phyloP scores from a whole-genome alignment of 1,284 basidiomycete genomes.

The Cutaneotrichosporon cavernicola region DNA sequence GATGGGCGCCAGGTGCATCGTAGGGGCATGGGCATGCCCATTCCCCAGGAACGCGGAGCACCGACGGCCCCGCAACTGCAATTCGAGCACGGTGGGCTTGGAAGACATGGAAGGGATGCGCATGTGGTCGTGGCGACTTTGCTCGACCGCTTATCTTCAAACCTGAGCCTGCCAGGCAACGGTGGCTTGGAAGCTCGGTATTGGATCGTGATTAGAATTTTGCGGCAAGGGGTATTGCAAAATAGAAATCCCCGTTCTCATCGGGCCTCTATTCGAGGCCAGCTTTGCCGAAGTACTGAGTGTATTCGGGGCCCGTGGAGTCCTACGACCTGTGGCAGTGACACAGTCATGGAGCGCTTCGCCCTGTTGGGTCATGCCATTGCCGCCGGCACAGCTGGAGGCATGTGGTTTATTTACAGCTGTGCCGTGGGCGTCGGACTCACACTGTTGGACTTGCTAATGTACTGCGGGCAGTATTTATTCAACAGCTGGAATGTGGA shows the following conservation, averaged over 20 bases:
- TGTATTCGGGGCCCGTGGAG: not conserved
- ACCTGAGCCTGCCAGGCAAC: not conserved
- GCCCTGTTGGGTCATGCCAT: not conserved
- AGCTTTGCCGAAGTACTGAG: not conserved
- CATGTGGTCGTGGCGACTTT: not conserved
- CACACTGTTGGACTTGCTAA: not conserved
- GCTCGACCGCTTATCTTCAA: not conserved
- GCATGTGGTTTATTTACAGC: not conserved
- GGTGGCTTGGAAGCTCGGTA: not conserved
- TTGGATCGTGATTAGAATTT: not conserved
- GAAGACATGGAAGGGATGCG: not conserved
- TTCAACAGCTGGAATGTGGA: not conserved
- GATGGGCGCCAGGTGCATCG: not conserved
- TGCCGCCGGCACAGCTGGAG: not conserved
- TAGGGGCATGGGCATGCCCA: not conserved
- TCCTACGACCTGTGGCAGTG: not conserved
- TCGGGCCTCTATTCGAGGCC: not conserved
- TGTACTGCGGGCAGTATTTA: not conserved
- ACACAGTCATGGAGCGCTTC: not conserved
- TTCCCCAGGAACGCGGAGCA: not conserved
- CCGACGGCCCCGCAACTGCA: constrained; percentile 1
- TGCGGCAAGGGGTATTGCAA: not conserved
- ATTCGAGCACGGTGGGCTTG: not conserved
- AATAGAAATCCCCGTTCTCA: not conserved
- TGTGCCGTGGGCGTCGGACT: too few relatives aligned